phyloP scores from a whole-genome alignment of 139 green algal species.

The Ulvella scutata region DNA sequence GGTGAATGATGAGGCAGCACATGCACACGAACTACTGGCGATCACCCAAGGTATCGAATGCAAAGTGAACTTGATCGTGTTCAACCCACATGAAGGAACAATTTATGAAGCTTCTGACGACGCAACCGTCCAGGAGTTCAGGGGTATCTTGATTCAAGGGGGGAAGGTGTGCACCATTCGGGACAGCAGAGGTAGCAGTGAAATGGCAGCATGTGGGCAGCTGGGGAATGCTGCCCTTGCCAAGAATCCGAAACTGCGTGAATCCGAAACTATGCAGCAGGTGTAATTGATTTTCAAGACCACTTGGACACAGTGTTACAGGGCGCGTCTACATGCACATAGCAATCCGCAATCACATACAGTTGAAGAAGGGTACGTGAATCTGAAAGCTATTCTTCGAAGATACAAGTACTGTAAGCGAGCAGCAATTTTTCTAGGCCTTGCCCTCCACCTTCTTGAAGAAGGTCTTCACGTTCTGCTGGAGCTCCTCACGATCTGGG shows the following conservation, averaged over 20 bases:
- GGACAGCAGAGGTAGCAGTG: slow-evolving; percentile 49
- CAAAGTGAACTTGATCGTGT: slow-evolving; percentile 76
- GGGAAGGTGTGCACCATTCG: slow-evolving; percentile 59
- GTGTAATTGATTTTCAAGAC: too few relatives aligned
- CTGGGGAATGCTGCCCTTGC: slow-evolving; percentile 34
- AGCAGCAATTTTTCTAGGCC: too few relatives aligned
- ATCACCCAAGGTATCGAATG: slow-evolving; percentile 34
- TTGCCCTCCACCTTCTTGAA: slow-evolving; percentile 1
- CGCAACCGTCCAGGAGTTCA: not conserved
- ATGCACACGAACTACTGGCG: slow-evolving; percentile 41
- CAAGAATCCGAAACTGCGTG: too few relatives aligned
- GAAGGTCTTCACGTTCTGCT: not conserved
- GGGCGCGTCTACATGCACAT: too few relatives aligned
- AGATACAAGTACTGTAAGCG: too few relatives aligned
- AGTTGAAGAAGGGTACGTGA: too few relatives aligned
- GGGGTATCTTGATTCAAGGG: slow-evolving; percentile 18
- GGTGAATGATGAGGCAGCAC: slow-evolving; percentile 69
- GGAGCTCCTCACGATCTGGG: not conserved
- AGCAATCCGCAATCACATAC: too few relatives aligned
- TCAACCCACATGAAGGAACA: slow-evolving; percentile 50
- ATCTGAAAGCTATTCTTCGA: too few relatives aligned
- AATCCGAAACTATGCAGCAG: too few relatives aligned
- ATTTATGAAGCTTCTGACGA: slow-evolving; percentile 4
- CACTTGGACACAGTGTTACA: too few relatives aligned
- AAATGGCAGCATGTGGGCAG: slow-evolving; percentile 80